Evolutionary conservation across 2,329 filamentous ascomycete species (phyloP), one percentile per base, ranked within the genome.

Genomic region (Alternaria angustiovoidea): DNA sequence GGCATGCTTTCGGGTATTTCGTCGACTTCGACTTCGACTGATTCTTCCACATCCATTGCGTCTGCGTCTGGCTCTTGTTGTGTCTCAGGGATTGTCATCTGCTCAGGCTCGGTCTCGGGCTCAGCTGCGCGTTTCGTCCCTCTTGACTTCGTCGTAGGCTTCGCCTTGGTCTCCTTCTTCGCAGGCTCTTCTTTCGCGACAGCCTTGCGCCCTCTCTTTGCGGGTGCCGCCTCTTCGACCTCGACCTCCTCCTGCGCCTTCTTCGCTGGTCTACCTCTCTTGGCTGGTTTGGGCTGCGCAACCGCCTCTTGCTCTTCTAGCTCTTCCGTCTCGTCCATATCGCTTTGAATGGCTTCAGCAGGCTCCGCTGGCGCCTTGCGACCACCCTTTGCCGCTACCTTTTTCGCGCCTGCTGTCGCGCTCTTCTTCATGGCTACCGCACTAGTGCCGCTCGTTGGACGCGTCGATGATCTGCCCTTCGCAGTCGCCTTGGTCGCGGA

Each of bases 291-390:
- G 41, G 64, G 61, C 9, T 67, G 66, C 38, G 61, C 66, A 11
- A 54, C 67, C n/a, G 57, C 52, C 20, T 66, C 64, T 4, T 74
- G 70, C 7, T 69, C 74, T 4, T 70, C 76, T 44, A 80, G 78
- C 11, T 79, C 80, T 20, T 83, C 82, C 18, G 78, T 78, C 47
- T 82, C 81, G 57, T 82, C 79, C 4, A 75, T 79, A 24, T 83
- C 81, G 68, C 78, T 82, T n/a, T 65, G 77, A 51, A 77, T 74
- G 32, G 72, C 65, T 47, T 78, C 77, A 18, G 76, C 76, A 53
- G 74, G 74, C 63, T 83, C 82, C 14, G 78, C 78, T 43, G 81
- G 69, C 30, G 75, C 80, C 53, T 78, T 79, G 61, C 81, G 79
- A 54, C 75, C 69, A 38, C 67, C 58, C 61, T 75, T 80, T 58